Evolutionary conservation across 441 rosid species (phyloP).

Genomic region (Erodium moschatum): DNA sequence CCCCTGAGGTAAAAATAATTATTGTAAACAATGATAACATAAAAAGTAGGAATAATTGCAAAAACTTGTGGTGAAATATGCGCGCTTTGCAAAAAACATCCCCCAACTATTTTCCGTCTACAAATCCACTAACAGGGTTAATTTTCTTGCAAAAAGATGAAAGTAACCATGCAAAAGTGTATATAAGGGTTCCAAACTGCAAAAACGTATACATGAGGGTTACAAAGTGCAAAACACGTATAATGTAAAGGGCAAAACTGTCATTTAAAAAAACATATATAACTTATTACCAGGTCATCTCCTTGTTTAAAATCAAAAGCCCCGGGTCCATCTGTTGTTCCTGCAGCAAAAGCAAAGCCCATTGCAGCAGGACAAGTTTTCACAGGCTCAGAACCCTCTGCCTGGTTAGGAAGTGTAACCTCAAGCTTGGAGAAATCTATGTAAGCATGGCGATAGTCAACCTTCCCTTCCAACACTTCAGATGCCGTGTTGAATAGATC

Average conservation of each 20-base stretch:
- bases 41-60: background rate
- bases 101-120: too few relatives aligned
- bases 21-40: conserved; percentile 8
- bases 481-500: conserved; percentile 77
- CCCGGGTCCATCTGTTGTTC: conserved; percentile 98
- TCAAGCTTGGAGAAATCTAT: conserved; percentile 75
- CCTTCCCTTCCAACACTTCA: conserved; percentile 56
- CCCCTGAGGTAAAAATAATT: conserved; percentile 41
- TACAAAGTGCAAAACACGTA: too few relatives aligned
- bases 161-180: too few relatives aligned
- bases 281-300: conserved; percentile 55
- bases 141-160: too few relatives aligned
- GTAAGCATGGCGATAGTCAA: conserved; percentile 66
- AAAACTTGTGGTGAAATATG: too few relatives aligned
- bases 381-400: conserved; percentile 54
- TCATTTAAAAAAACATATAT: background rate
- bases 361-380: conserved; percentile 92
- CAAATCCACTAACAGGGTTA: too few relatives aligned
- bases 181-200: too few relatives aligned
- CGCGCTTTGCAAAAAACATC: too few relatives aligned
- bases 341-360: conserved; percentile 96
- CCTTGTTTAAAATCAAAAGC: conserved; percentile 97
- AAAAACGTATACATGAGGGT: too few relatives aligned
- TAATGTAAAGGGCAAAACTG: too few relatives aligned
- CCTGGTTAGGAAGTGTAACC: conserved; percentile 45